A percentile compares a stretch with the other conserved stretches of the same genome.
phyloP scores from a whole-genome alignment of 441 rosid species.

The Eutrema salsugineum region DNA sequence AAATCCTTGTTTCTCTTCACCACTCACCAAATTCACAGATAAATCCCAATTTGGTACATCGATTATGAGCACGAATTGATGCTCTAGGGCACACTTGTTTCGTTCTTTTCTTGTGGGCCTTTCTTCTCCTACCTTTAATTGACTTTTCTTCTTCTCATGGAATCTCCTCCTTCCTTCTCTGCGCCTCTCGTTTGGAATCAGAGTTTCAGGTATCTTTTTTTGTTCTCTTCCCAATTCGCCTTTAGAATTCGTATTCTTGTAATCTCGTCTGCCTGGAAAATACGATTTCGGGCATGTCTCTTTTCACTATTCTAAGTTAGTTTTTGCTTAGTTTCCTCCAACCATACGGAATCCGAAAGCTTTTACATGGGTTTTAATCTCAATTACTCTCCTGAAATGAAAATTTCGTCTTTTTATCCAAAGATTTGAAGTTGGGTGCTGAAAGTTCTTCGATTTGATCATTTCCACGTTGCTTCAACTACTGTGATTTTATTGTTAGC shows the following conservation, averaged over 20 bases:
- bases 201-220: constrained; percentile 10
- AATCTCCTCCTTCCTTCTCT: constrained; percentile 7
- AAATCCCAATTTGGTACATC: neutral
- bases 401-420: neutral
- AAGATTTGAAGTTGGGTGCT: neutral
- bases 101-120: constrained; percentile 1
- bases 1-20: neutral
- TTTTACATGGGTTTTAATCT: neutral
- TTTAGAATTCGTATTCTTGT: neutral
- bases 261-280: neutral
- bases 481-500: neutral
- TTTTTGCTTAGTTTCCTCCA: neutral
- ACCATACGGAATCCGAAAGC: neutral
- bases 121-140: constrained; percentile 2
- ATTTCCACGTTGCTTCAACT: neutral
- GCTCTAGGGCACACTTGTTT: constrained; percentile 14
- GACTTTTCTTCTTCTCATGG: constrained; percentile 8
- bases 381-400: neutral
- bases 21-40: neutral
- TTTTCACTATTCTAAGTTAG: neutral
- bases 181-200: constrained; percentile 20
- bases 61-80: constrained; percentile 1
- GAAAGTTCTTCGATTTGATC: neutral
- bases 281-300: neutral
- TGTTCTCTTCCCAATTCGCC: neutral